Evolutionary conservation across 2,329 filamentous ascomycete genomes (phyloP).

Genomic region (Boeremia exigua): DNA sequence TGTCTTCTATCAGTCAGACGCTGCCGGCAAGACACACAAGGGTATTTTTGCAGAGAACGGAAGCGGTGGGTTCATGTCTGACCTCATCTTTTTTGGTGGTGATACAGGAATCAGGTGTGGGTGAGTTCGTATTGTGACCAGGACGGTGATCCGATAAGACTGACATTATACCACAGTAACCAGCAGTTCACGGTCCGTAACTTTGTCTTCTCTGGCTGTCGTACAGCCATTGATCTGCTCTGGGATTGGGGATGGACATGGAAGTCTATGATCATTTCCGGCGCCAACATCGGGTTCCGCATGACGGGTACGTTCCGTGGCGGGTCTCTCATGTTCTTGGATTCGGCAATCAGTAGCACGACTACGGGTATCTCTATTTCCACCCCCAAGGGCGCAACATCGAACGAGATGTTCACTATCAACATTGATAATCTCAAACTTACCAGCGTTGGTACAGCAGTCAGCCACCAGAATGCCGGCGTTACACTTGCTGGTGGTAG

Average conservation of each 20-base stretch:
- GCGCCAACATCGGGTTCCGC: neutral
- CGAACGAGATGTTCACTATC: neutral
- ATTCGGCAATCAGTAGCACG: neutral
- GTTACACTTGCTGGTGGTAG: neutral
- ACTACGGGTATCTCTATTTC: neutral
- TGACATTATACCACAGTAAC: neutral
- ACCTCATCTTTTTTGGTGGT: conserved; percentile 64
- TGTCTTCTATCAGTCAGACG: neutral
- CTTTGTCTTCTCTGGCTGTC: conserved; percentile 23
- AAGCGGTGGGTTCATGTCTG: conserved; percentile 51
- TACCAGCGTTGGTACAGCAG: neutral
- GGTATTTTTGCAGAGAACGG: conserved; percentile 53
- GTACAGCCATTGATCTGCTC: conserved; percentile 57
- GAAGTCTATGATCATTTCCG: neutral
- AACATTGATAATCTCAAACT: neutral
- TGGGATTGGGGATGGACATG: conserved; percentile 58
- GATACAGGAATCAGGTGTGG: neutral
- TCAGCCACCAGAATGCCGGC: neutral
- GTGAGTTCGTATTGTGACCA: no score
- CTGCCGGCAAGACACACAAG: neutral
- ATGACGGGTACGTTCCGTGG: neutral
- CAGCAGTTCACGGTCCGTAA: neutral
- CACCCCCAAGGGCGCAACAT: neutral
- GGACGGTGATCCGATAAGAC: no score
- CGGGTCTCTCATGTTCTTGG: neutral